Evolutionary conservation across 345 rosid genomes (phyloP).

Genomic region (Mallotus nudiflorus): DNA sequence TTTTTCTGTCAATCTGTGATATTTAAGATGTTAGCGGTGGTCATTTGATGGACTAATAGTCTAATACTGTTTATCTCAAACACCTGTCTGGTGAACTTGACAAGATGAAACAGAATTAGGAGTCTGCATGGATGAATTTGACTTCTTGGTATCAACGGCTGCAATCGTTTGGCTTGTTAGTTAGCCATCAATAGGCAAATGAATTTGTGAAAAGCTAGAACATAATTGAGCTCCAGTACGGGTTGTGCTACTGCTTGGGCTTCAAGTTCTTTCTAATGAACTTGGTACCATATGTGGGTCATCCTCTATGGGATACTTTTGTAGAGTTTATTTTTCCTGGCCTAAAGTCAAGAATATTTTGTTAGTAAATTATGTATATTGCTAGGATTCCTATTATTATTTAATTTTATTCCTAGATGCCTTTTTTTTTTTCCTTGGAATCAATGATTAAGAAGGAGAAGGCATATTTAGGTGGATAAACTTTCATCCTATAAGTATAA

Average conservation of each 20-base stretch:
- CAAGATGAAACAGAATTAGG: background rate
- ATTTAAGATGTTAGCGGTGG: background rate
- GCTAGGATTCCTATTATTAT: no score
- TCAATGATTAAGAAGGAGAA: background rate
- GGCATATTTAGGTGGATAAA: background rate
- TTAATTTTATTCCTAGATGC: background rate
- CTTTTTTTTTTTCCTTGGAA: background rate
- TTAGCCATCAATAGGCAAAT: background rate
- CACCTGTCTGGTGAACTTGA: conserved; percentile 1
- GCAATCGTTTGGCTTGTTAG: background rate
- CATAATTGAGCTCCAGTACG: background rate
- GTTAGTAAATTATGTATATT: background rate
- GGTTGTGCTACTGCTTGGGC: background rate
- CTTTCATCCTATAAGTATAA: background rate
- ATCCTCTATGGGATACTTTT: background rate
- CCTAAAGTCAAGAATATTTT: background rate
- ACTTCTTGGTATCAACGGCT: background rate
- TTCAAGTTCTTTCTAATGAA: background rate
- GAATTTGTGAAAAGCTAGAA: background rate
- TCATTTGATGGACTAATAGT: background rate
- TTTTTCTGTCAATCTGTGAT: conserved; percentile 8
- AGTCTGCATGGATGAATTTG: conserved; percentile 1
- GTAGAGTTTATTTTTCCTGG: background rate
- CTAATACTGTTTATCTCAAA: background rate
- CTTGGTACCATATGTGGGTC: background rate